A percentile compares a stretch with the other conserved stretches of the same genome.
Evolutionary conservation across 768 basidiomycete species (phyloP).

Genomic region (Lactarius pseudohatsudake): DNA sequence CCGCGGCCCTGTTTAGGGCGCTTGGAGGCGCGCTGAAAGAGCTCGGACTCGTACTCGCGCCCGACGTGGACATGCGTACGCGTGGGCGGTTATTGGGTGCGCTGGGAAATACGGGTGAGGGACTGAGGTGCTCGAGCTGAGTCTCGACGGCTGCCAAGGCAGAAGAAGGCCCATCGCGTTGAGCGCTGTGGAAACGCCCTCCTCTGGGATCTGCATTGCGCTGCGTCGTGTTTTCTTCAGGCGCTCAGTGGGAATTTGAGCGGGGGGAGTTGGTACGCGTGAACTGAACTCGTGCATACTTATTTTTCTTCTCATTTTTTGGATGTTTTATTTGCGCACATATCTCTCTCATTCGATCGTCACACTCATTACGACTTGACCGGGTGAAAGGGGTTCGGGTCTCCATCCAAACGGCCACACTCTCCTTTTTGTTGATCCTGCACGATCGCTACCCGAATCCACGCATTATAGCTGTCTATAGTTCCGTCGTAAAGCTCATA

Average conservation of each 20-base stretch:
- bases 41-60: constrained; percentile 26
- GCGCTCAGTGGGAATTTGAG: constrained; percentile 33
- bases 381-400: too few relatives aligned
- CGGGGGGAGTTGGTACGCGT: constrained; percentile 5
- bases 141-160: constrained; percentile 36
- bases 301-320: not conserved
- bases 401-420: not conserved
- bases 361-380: not conserved
- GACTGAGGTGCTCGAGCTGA: constrained; percentile 33
- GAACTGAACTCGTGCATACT: not conserved
- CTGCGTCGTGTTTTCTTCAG: constrained; percentile 34
- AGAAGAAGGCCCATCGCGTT: constrained; percentile 34
- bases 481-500: not conserved
- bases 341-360: not conserved
- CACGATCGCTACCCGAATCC: not conserved
- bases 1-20: constrained; percentile 34
- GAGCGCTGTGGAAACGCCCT: constrained; percentile 33
- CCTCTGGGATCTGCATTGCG: constrained; percentile 31
- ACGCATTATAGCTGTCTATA: not conserved
- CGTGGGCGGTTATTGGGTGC: constrained; percentile 36
- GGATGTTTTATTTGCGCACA: not conserved
- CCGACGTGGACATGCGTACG: constrained; percentile 36
- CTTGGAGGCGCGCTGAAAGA: constrained; percentile 29
- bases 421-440: not conserved
- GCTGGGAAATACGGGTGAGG: constrained; percentile 33